Conservation (phyloP, 257 asterid species). For the Linaria vulgaris region DNA sequence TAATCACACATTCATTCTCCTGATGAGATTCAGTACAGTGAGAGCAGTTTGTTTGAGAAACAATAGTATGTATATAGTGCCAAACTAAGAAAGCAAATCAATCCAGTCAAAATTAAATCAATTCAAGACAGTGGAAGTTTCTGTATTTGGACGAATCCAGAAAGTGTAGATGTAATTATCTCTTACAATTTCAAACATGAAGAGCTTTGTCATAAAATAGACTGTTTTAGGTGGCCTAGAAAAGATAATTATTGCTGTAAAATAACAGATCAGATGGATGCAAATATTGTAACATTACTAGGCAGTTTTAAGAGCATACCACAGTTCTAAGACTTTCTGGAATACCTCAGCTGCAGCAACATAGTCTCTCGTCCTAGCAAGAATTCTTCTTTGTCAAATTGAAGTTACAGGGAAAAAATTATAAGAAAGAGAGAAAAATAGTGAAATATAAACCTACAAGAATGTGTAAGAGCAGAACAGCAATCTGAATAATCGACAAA, state of each 20-base stretch:
- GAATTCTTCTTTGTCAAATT: slow-evolving; percentile 99
- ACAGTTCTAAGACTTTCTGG: slow-evolving; percentile 69
- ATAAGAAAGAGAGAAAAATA: slow-evolving; percentile 29
- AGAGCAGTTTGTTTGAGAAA: no score
- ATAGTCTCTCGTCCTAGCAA: slow-evolving; percentile 86
- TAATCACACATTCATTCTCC: no score
- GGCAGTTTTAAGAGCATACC: slow-evolving; percentile 56
- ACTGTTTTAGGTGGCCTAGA: slow-evolving; percentile 10
- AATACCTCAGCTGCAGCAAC: slow-evolving; percentile 80
- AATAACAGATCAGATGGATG: background rate
- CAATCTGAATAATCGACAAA: no score
- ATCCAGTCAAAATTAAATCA: no score
- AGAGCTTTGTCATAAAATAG: slow-evolving; percentile 17
- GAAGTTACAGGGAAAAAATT: slow-evolving; percentile 66
- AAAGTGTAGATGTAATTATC: no score
- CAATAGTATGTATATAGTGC: no score
- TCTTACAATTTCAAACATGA: slow-evolving; percentile 1
- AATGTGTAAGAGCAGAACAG: no score
- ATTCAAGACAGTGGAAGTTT: no score
- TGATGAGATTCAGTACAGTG: no score
- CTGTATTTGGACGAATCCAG: no score
- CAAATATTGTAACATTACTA: slow-evolving; percentile 17
- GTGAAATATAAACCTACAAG: slow-evolving; percentile 12
- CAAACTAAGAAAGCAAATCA: no score
- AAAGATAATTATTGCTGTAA: slow-evolving; percentile 4